Conservation (phyloP, 306 rosid genomes). For the Psophocarpus tetragonolobus region DNA sequence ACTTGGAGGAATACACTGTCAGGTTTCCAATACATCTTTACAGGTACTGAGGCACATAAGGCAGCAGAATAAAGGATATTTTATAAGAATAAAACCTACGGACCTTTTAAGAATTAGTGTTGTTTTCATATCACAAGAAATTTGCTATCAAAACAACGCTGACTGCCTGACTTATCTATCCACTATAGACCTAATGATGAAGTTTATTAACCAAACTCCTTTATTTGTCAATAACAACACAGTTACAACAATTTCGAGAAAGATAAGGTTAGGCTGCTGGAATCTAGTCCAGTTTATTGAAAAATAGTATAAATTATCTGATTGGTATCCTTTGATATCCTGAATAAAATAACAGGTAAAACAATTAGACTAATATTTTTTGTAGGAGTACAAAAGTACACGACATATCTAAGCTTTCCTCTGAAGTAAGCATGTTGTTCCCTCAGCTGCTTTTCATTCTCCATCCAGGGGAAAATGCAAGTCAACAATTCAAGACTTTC, state of each 20-base stretch:
- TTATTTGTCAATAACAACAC: background rate
- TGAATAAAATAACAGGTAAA: background rate
- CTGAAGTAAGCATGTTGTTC: constrained; percentile 36
- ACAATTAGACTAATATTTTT: background rate
- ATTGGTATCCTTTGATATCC: background rate
- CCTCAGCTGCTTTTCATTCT: constrained; percentile 22
- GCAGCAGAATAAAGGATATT: background rate
- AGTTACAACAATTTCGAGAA: background rate
- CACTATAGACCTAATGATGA: background rate
- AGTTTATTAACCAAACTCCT: background rate
- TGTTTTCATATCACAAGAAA: background rate
- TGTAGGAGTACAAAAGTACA: background rate
- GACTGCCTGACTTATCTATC: background rate
- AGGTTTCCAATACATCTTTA: background rate
- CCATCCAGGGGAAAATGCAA: constrained; percentile 27
- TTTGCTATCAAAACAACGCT: background rate
- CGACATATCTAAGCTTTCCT: constrained; percentile 27
- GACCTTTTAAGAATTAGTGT: background rate
- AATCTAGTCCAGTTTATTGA: background rate
- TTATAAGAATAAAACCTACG: background rate
- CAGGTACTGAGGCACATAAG: background rate
- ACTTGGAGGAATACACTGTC: background rate
- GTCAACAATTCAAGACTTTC: constrained; percentile 34
- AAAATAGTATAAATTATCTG: background rate
- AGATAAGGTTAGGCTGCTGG: background rate